Percentiles rank a stretch among this genome's conserved stretches.
Conservation (phyloP, 306 rosid species). For the Benincasa hispida region DNA sequence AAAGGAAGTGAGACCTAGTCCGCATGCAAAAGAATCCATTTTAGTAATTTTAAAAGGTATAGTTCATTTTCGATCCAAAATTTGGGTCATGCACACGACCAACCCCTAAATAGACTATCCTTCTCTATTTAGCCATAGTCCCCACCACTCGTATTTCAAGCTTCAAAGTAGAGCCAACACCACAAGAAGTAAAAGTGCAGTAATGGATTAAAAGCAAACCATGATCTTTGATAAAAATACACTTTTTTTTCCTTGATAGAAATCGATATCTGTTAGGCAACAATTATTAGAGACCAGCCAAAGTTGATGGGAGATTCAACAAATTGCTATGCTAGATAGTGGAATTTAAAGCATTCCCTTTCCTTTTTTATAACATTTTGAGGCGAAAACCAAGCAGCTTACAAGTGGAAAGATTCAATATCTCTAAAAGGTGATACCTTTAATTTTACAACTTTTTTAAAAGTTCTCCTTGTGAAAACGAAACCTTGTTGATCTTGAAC, state of each 20-base stretch:
- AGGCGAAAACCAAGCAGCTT: background rate
- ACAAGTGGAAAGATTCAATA: background rate
- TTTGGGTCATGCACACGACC: too few relatives aligned
- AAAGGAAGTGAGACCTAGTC: too few relatives aligned
- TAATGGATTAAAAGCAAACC: background rate
- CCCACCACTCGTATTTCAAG: background rate
- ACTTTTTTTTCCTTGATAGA: background rate
- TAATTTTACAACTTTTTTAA: constrained; percentile 9
- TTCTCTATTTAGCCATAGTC: too few relatives aligned
- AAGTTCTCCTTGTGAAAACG: constrained; percentile 86
- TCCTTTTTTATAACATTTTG: background rate
- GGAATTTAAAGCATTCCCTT: background rate
- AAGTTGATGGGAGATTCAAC: background rate
- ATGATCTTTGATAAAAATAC: background rate
- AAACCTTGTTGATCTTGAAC: constrained; percentile 39
- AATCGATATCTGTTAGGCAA: background rate
- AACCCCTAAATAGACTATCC: too few relatives aligned
- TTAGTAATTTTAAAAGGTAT: too few relatives aligned
- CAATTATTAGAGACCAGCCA: background rate
- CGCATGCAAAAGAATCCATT: too few relatives aligned
- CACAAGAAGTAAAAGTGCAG: background rate
- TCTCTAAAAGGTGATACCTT: constrained; percentile 1
- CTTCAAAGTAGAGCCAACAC: background rate
- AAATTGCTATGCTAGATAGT: background rate
- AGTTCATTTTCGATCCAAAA: too few relatives aligned